Evolutionary conservation across 106 monocot genomes (phyloP).

Genomic region (Chionographis japonica): DNA sequence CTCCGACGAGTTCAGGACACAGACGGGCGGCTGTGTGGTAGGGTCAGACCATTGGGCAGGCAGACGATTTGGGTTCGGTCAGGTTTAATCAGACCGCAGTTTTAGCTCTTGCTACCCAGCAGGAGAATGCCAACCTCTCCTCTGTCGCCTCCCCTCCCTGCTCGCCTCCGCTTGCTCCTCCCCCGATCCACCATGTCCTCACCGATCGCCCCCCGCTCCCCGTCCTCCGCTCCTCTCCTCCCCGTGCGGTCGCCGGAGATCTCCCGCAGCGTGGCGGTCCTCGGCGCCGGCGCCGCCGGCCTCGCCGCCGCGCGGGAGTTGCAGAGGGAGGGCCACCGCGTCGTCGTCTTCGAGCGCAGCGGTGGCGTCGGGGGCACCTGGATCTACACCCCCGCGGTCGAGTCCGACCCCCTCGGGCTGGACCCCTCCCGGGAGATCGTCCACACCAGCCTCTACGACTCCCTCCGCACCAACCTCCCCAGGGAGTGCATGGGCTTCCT

Average conservation of each 20-base stretch:
- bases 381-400: slow-evolving; percentile 60
- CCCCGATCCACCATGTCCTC: too few relatives aligned
- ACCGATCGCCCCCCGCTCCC: background rate
- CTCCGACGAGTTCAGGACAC: too few relatives aligned
- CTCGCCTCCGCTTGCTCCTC: too few relatives aligned
- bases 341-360: slow-evolving; percentile 80
- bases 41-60: too few relatives aligned
- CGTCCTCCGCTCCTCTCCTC: slow-evolving; percentile 7
- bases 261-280: slow-evolving; percentile 63
- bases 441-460: slow-evolving; percentile 77
- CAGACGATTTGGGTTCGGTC: too few relatives aligned
- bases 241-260: background rate
- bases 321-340: slow-evolving; percentile 55
- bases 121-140: too few relatives aligned
- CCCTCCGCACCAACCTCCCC: slow-evolving; percentile 88
- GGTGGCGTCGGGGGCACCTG: slow-evolving; percentile 70
- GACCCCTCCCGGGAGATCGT: slow-evolving; percentile 36
- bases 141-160: too few relatives aligned
- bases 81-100: too few relatives aligned
- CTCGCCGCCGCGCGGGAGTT: slow-evolving; percentile 89
- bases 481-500: slow-evolving; percentile 89
- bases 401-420: slow-evolving; percentile 60
- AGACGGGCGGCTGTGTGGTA: too few relatives aligned
- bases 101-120: too few relatives aligned
- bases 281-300: slow-evolving; percentile 89